These are phyloP conservation scores for Vicia sativa DNA, from an alignment of 306 rosid species.

Conservation along the genomic window DNA sequence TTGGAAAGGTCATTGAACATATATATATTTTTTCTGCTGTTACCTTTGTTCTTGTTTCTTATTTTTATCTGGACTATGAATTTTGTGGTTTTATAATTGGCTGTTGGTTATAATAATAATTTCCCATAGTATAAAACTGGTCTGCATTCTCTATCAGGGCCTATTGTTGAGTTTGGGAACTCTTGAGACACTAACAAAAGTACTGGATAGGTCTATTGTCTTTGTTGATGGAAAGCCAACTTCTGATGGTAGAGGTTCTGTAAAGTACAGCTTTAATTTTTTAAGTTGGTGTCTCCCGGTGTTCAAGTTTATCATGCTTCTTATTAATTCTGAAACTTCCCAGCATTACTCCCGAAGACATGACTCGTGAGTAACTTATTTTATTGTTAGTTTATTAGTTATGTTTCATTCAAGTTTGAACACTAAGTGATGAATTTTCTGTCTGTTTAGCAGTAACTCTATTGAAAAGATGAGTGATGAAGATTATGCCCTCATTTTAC, in stretches of 20 bases:
- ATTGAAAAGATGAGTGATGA: slow-evolving; percentile 57
- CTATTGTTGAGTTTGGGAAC: slow-evolving; percentile 65
- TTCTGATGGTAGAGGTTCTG: slow-evolving; percentile 54
- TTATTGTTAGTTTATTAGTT: slow-evolving; percentile 15
- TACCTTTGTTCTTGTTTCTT: slow-evolving; percentile 24
- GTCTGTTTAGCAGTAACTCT: slow-evolving; percentile 52
- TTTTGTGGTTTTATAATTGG: slow-evolving; percentile 11
- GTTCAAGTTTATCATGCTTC: slow-evolving; percentile 72
- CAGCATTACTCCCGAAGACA: slow-evolving; percentile 44
- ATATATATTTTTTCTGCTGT: slow-evolving; percentile 19
- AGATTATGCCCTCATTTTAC: slow-evolving; percentile 59
- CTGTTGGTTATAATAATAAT: slow-evolving; percentile 1
- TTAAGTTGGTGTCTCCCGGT: slow-evolving; percentile 77
- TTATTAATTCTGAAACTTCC: slow-evolving; percentile 56
- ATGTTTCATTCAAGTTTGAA: slow-evolving; percentile 23
- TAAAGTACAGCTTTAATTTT: slow-evolving; percentile 50
- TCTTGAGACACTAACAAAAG: slow-evolving; percentile 61
- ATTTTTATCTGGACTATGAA: slow-evolving; percentile 15
- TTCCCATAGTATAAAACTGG: slow-evolving; percentile 11
- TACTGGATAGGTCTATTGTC: slow-evolving; percentile 63
- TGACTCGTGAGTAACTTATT: slow-evolving; percentile 61
- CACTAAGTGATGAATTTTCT: slow-evolving; percentile 26
- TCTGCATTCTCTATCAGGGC: slow-evolving; percentile 51
- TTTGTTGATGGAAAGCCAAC: slow-evolving; percentile 54
- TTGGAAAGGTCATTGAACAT: slow-evolving; percentile 63